Percentiles rank a stretch among this genome's conserved stretches.
Evolutionary conservation across 2,329 filamentous ascomycete species (phyloP).

Genomic region (Colletotrichum lentis): DNA sequence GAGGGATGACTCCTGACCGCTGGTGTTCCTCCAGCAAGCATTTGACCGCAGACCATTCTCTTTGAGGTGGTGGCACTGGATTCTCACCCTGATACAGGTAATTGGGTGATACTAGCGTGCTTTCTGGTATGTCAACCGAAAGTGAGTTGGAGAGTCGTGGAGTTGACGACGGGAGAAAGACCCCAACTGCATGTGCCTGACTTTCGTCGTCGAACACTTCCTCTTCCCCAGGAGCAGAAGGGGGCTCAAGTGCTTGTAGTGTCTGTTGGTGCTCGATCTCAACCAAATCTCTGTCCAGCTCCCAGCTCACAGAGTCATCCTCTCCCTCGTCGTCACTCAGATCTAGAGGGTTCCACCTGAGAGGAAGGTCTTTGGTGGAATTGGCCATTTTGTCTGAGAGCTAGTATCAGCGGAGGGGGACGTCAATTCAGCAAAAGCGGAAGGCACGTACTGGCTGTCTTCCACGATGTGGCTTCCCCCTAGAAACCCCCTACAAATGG

Average conservation of each 20-base stretch:
- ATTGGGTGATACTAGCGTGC: conserved; percentile 21
- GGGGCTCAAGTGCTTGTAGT: not conserved
- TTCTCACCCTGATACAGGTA: conserved; percentile 41
- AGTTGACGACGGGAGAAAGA: not conserved
- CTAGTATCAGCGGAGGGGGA: not conserved
- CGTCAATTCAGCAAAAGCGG: not conserved
- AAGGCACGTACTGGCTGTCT: not conserved
- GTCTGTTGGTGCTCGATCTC: not conserved
- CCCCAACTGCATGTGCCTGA: not conserved
- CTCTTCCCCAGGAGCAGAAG: too few relatives aligned
- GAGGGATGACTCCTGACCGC: not conserved
- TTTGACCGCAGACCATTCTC: conserved; percentile 47
- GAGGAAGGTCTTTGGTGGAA: not conserved
- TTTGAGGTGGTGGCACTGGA: conserved; percentile 38
- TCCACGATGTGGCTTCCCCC: not conserved
- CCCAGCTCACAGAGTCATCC: too few relatives aligned
- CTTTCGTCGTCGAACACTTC: not conserved
- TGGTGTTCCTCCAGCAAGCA: conserved; percentile 42
- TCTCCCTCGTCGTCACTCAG: not conserved
- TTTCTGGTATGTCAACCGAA: conserved; percentile 19
- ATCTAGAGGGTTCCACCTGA: not conserved
- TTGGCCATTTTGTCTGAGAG: not conserved
- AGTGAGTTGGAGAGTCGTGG: not conserved
- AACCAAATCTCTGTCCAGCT: too few relatives aligned
- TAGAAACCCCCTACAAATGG: too few relatives aligned